These are phyloP conservation scores for Prunus persica DNA, from an alignment of 306 rosid species.

Conservation along the genomic window DNA sequence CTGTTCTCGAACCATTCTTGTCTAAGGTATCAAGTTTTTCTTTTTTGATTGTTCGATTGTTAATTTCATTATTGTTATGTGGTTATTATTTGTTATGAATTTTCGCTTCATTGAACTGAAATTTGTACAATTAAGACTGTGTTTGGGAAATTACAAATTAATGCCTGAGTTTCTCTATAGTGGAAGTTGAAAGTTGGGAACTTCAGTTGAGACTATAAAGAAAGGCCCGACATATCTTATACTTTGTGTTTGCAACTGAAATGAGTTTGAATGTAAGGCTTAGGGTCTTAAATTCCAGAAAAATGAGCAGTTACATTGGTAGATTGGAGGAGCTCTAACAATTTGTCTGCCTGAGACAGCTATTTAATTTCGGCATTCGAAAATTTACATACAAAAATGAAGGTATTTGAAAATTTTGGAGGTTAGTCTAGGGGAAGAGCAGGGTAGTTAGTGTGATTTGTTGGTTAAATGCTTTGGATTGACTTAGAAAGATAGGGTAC, in stretches of 20 bases:
- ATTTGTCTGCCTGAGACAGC: neutral
- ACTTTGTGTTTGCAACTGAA: neutral
- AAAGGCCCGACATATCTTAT: neutral
- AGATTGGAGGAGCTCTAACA: neutral
- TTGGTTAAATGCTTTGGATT: neutral
- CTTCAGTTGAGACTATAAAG: neutral
- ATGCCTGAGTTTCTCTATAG: neutral
- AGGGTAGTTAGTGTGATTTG: neutral
- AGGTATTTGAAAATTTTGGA: neutral
- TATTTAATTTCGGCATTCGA: neutral
- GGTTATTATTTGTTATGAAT: neutral
- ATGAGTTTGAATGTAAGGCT: neutral
- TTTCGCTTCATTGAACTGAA: neutral
- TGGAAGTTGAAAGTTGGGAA: constrained; percentile 1
- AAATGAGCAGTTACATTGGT: neutral
- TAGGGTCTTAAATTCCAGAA: neutral
- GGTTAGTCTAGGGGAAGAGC: neutral
- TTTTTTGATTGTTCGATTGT: neutral
- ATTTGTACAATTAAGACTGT: neutral
- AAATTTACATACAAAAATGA: neutral
- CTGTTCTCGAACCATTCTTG: constrained; percentile 86
- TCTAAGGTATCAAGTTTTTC: constrained; percentile 62
- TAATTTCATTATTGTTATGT: neutral
- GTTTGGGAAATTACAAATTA: neutral
- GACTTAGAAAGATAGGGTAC: neutral